These are phyloP conservation scores for Eutrema yunnanense DNA, from an alignment of 345 rosid genomes.

Conservation along the genomic window DNA sequence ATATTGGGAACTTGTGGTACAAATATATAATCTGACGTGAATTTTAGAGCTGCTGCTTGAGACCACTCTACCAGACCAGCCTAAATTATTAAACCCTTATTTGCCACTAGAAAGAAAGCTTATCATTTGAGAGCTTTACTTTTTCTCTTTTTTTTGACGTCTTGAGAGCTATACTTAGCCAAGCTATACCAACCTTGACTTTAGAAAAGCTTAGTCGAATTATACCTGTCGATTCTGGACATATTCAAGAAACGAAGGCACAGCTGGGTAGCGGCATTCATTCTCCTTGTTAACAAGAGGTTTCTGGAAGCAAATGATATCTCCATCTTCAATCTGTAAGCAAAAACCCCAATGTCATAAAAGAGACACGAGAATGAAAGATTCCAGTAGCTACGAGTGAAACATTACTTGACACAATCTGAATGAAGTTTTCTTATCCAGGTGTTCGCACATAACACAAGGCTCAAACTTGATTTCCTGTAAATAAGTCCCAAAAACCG, in stretches of 20 bases:
- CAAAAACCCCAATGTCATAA: conserved; percentile 9
- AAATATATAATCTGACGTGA: not conserved
- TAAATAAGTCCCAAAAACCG: not conserved
- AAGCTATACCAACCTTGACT: not conserved
- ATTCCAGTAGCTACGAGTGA: not conserved
- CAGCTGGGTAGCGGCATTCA: conserved; percentile 68
- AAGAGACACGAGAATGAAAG: not conserved
- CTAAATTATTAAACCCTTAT: not conserved
- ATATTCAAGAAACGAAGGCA: conserved; percentile 77
- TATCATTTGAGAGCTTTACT: not conserved
- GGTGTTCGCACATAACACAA: conserved; percentile 74
- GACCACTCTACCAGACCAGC: not conserved
- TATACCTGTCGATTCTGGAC: conserved; percentile 91
- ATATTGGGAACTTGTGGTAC: not conserved
- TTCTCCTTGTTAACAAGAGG: conserved; percentile 36
- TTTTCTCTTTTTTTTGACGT: too few relatives aligned
- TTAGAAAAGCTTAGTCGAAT: not conserved
- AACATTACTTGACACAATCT: conserved; percentile 61
- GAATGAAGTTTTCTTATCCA: conserved; percentile 70
- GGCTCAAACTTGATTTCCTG: conserved; percentile 98
- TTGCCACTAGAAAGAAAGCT: not conserved
- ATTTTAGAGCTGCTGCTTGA: not conserved
- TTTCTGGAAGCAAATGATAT: conserved; percentile 85
- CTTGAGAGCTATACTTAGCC: not conserved
- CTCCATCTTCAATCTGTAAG: conserved; percentile 90